Percentiles rank a stretch among this genome's conserved stretches.
phyloP scores from a whole-genome alignment of 192 early-diverging fungal genomes.

The Coemansia sp. region DNA sequence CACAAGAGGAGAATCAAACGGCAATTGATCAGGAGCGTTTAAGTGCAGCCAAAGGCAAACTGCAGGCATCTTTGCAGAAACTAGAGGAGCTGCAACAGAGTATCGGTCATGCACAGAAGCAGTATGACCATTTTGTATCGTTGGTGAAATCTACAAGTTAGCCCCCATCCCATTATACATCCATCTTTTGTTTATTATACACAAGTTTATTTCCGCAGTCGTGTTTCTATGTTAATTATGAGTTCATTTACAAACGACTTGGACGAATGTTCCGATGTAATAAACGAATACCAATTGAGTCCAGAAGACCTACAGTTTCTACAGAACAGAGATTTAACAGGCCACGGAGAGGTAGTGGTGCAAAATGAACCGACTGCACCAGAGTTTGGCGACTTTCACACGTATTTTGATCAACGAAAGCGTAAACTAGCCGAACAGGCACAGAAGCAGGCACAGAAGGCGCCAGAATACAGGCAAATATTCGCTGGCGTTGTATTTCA shows the following conservation, averaged over 20 bases:
- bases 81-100: conserved; percentile 12
- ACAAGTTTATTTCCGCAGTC: too few relatives aligned
- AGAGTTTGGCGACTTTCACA: conserved; percentile 30
- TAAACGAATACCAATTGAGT: conserved; percentile 2
- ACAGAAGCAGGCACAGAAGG: conserved; percentile 10
- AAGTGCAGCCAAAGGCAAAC: conserved; percentile 9
- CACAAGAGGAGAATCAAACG: conserved; percentile 31
- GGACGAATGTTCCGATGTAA: too few relatives aligned
- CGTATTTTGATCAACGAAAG: conserved; percentile 42
- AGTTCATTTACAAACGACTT: too few relatives aligned
- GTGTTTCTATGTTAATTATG: too few relatives aligned
- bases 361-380: conserved; percentile 3
- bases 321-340: background rate
- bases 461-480: conserved; percentile 21
- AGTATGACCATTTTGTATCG: conserved; percentile 40
- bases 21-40: conserved; percentile 27
- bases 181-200: too few relatives aligned
- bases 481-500: conserved; percentile 53
- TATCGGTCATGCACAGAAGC: conserved; percentile 21
- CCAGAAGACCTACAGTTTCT: conserved; percentile 4
- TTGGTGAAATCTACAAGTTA: conserved; percentile 11
- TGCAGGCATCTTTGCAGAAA: conserved; percentile 8
- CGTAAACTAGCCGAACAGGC: conserved; percentile 47
- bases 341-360: background rate
- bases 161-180: conserved; percentile 2